phyloP scores from a whole-genome alignment of 2,329 filamentous ascomycete genomes.

The Davidsoniella australis region DNA sequence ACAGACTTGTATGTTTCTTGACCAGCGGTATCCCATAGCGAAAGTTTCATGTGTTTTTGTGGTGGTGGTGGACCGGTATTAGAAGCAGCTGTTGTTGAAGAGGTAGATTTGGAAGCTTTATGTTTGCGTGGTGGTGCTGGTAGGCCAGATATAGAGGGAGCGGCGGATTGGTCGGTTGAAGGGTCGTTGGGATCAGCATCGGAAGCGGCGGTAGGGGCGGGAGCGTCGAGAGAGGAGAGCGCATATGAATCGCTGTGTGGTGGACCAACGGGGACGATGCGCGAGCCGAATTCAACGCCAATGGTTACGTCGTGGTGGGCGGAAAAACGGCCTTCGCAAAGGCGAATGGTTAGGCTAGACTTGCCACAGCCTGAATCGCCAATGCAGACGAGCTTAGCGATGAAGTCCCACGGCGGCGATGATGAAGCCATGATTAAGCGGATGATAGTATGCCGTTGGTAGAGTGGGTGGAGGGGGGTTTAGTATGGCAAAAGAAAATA shows the following conservation, averaged over 20 bases:
- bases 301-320: conserved; percentile 94
- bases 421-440: conserved; percentile 18
- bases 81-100: no score
- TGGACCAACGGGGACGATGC: conserved; percentile 79
- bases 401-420: conserved; percentile 82
- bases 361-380: conserved; percentile 95
- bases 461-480: not conserved
- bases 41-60: conserved; percentile 79
- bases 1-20: conserved; percentile 97
- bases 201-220: conserved; percentile 14
- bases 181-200: conserved; percentile 14
- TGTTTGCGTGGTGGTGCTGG: conserved; percentile 33
- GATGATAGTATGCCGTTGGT: no score
- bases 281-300: conserved; percentile 86
- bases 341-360: conserved; percentile 80
- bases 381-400: conserved; percentile 95
- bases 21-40: conserved; percentile 87
- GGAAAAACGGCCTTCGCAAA: conserved; percentile 92
- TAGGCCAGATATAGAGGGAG: conserved; percentile 23
- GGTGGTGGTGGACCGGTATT: conserved; percentile 19
- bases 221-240: conserved; percentile 12
- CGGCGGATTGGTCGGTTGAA: conserved; percentile 2
- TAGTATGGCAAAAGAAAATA: not conserved
- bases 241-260: conserved; percentile 40
- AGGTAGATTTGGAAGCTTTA: not conserved